Base-by-base conservation (phyloP, 1,284 basidiomycete species). In the Rhodotorula sp. region DNA sequence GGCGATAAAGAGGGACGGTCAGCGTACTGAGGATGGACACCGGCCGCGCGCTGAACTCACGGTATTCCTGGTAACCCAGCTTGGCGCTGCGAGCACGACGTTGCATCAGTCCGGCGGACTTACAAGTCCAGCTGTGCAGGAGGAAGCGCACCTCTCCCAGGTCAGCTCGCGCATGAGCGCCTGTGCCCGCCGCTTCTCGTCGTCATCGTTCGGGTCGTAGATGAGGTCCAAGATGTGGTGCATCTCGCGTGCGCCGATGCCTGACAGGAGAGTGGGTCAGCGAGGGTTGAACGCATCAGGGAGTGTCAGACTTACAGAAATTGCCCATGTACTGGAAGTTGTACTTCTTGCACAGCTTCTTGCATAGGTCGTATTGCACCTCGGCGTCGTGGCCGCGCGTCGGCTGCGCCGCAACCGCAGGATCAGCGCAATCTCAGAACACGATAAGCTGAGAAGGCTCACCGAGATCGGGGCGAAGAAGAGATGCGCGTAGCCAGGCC, bases 41-140 rank as follows among this genome's bases (percentile, higher is more conserved):
- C n/a, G n/a, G n/a, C n/a, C n/a, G n/a, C n/a, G n/a, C n/a, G n/a
- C n/a, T n/a, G n/a, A n/a, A n/a, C n/a, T 34, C 34, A 34, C 77
- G 69, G 61, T 78, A 78, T 63, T 77, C 64, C 50, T 76, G 72
- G 70, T 73, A 79, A 25, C 79, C 79, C 9, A 76, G 64, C 44
- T 62, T 62, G 8, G 79, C 79, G 1, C 71, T 76, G 45, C 75
- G 76, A 27, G 71, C n/a, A n/a, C 67, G 57, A 77, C 12, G 7
- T 2, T 4, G n/a, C 8, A 13, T 49, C 9, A 58, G 52, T 14
- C 17, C 1, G 41, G 17, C 12, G 42, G 7, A 17, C 3, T 3
- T 34, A 25, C 16, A 21, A 3, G 42, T 19, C n/a, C 13, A 49
- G 14, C 5, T 3, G 56, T 7, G 14, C 23, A 19, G 44, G 9